Base-by-base conservation (phyloP, 805 yeast species). In the Wickerhamomyces chaumierensis region DNA sequence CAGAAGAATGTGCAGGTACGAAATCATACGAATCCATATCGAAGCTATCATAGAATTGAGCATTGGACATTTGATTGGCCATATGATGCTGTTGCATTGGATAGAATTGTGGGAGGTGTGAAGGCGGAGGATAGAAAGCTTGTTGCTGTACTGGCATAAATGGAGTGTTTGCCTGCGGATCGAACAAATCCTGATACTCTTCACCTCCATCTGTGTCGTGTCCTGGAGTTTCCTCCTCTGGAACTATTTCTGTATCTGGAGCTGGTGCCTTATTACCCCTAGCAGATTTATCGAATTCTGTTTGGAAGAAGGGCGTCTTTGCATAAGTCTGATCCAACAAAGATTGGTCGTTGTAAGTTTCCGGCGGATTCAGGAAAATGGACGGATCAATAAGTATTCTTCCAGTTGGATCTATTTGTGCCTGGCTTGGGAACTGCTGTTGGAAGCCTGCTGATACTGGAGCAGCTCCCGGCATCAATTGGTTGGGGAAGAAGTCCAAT, bases 401-500 rank as follows among this genome's bases (percentile, higher is more conserved):
- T 3, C 20, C 29, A 18, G 16, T 18, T 8, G 36, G 16, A 9
- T 36, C 25, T 18, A 40, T 36, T 19, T 29, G 33, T 7, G 42
- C 34, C 29, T 25, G 29, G n/a, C 14, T 7, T 21, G 6, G 23
- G 23, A 7, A 9, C 23, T 21, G 23, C 29, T 25, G 29, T 25
- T 9, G 23, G 23, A 21, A 21, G 21, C 39, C 37, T 28, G 38
- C n/a, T n/a, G n/a, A n/a, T n/a, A n/a, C n/a, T n/a, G n/a, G n/a
- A n/a, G n/a, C n/a, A n/a, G n/a, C n/a, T n/a, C n/a, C n/a, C n/a
- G n/a, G n/a, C n/a, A n/a, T 46, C 39, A 25, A 4, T 15, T 60
- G 65, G 4, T 62, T 58, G 17, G 76, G 75, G 50, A 80, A 69
- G 52, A 77, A 79, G 47, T 80, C 87, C 39, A 81, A 56, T 3